phyloP scores from a whole-genome alignment of 257 asterid genomes.

The Solanum paucissectum region DNA sequence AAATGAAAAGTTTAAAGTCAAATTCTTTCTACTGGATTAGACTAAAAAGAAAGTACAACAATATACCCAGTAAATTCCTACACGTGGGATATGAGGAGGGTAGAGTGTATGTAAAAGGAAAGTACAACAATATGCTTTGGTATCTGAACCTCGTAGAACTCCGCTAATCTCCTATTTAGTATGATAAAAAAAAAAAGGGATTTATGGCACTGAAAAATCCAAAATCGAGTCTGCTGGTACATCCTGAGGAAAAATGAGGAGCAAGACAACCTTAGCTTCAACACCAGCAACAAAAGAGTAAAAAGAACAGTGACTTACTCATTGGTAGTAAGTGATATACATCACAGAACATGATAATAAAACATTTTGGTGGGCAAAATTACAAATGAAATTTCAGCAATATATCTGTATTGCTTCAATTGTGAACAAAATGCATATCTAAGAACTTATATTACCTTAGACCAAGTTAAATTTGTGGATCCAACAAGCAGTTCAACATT shows the following conservation, averaged over 20 bases:
- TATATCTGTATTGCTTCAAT: neutral
- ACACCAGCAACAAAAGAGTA: neutral
- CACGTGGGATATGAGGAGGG: neutral
- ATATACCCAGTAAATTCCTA: neutral
- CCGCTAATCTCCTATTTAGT: neutral
- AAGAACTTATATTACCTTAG: constrained; percentile 32
- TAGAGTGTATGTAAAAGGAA: neutral
- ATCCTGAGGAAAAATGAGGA: neutral
- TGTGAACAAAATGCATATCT: neutral
- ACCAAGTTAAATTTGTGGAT: constrained; percentile 28
- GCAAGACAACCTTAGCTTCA: neutral
- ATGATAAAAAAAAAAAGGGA: neutral
- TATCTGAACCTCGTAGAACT: neutral
- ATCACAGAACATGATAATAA: neutral
- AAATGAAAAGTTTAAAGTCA: neutral
- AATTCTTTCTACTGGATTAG: neutral
- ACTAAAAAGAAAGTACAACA: neutral
- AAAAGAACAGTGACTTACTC: neutral
- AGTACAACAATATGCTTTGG: neutral
- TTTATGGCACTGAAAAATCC: neutral
- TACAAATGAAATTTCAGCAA: neutral
- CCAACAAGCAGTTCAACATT: constrained; percentile 21
- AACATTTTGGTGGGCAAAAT: neutral
- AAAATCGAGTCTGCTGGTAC: neutral
- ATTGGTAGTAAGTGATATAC: neutral